These are phyloP conservation scores for Cutaneotrichosporon curvatum DNA, from an alignment of 1,284 basidiomycete species.

Conservation along the genomic window DNA sequence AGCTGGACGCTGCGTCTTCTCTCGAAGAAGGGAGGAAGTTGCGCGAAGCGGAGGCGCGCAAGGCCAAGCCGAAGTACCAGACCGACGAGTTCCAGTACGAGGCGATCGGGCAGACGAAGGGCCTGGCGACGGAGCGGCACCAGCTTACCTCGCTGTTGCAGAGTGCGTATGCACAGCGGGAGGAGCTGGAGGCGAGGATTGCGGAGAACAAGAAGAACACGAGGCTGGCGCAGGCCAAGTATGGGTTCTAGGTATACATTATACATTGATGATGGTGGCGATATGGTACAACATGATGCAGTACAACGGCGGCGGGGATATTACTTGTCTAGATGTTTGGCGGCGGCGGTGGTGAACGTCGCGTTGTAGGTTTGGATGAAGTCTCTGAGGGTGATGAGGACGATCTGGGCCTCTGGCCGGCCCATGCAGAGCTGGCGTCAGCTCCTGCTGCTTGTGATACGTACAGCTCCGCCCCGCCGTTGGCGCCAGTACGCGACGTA, in stretches of 20 bases:
- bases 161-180: slow-evolving; percentile 35
- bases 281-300: not conserved
- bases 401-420: slow-evolving; percentile 37
- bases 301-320: no score
- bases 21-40: slow-evolving; percentile 20
- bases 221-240: slow-evolving; percentile 37
- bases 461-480: slow-evolving; percentile 4
- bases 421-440: slow-evolving; percentile 34
- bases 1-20: slow-evolving; percentile 27
- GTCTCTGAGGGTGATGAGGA: slow-evolving; percentile 21
- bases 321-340: no score
- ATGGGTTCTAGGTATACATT: slow-evolving; percentile 25
- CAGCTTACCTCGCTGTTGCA: slow-evolving; percentile 42
- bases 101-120: slow-evolving; percentile 41
- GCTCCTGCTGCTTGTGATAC: not conserved
- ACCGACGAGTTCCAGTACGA: slow-evolving; percentile 39
- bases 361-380: no score
- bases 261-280: no score
- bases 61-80: slow-evolving; percentile 26
- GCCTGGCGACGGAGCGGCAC: slow-evolving; percentile 42
- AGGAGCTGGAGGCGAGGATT: slow-evolving; percentile 42
- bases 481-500: slow-evolving; percentile 34
- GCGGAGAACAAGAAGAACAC: slow-evolving; percentile 43
- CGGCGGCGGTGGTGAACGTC: no score
- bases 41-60: slow-evolving; percentile 24